A percentile compares a stretch with the other conserved stretches of the same genome.
phyloP scores from a whole-genome alignment of 2,329 filamentous ascomycete species.

The Zymoseptoria tritici region DNA sequence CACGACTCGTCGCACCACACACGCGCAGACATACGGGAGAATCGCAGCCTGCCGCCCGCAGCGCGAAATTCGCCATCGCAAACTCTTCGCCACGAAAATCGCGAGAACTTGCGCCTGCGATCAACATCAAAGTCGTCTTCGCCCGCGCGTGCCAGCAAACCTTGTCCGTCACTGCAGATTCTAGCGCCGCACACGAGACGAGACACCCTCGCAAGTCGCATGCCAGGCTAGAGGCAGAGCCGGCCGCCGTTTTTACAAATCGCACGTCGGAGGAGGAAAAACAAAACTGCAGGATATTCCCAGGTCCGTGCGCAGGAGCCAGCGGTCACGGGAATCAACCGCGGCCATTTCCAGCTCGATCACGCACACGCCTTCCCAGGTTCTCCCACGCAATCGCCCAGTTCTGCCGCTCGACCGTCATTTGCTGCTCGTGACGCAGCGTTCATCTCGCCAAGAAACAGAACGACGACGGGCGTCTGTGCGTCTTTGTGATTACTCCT shows the following conservation, averaged over 20 bases:
- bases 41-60: neutral
- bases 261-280: neutral
- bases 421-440: neutral
- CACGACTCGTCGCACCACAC: neutral
- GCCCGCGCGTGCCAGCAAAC: neutral
- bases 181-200: neutral
- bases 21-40: neutral
- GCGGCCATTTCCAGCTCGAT: neutral
- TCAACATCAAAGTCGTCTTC: neutral
- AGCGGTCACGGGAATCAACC: neutral
- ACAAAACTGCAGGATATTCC: neutral
- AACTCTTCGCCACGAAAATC: neutral
- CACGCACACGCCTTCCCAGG: neutral
- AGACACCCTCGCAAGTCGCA: neutral
- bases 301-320: neutral
- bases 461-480: neutral
- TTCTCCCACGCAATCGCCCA: neutral
- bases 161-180: neutral
- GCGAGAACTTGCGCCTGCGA: neutral
- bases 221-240: neutral
- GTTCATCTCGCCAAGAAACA: neutral
- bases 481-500: neutral
- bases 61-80: neutral
- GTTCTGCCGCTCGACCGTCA: neutral
- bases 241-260: neutral